Base-by-base conservation (phyloP, 257 asterid genomes). In the Anisodus acutangulus region DNA sequence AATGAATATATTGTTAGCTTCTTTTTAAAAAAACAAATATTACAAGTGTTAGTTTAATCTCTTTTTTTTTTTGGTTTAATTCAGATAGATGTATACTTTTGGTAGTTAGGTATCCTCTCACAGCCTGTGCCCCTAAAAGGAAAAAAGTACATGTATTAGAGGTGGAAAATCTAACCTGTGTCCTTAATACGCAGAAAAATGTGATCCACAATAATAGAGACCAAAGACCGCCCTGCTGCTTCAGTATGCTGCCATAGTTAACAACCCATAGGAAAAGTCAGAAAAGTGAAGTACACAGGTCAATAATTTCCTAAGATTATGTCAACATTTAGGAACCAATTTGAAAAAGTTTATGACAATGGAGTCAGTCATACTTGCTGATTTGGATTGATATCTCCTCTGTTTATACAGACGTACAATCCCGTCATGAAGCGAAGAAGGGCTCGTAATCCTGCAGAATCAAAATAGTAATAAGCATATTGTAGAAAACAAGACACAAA, bases 371-470 rank as follows among this genome's bases (percentile, higher is more conserved):
- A 83, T 89, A 95, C 99, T 86, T 90, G 91, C 87, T 91, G 95
- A 87, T 87, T 91, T 86, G 98, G 97, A 90, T 91, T 91, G 86
- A 95, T 92, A 71, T 93, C 99, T 85, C 97, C 99, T 91, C 99
- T 91, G 88, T 95, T 97, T 86, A 97, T 88, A 92, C 98, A 97
- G 88, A 89, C 95, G 88, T 93, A 90, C 66, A 97, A 82, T 86
- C 97, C 99, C 45, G 98, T 92, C 87, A 97, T 91, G 93, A 97
- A 97, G 81, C 98, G 98, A 80, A 97, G 98, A 90, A 97, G 97
- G 88, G 99, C 99, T 72, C 98, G 92, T 81, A 97, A 83, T 83
- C 99, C 99, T 97, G 94, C 68, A 79, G 72, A 85, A 31, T 60
- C 58, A 53, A 80, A 82, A 35, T 68, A 68, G 45, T 26, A 69